Evolutionary conservation across 2,329 filamentous ascomycete genomes (phyloP), one percentile per base, ranked within the genome.

Genomic region (Falciphora oryzae): DNA sequence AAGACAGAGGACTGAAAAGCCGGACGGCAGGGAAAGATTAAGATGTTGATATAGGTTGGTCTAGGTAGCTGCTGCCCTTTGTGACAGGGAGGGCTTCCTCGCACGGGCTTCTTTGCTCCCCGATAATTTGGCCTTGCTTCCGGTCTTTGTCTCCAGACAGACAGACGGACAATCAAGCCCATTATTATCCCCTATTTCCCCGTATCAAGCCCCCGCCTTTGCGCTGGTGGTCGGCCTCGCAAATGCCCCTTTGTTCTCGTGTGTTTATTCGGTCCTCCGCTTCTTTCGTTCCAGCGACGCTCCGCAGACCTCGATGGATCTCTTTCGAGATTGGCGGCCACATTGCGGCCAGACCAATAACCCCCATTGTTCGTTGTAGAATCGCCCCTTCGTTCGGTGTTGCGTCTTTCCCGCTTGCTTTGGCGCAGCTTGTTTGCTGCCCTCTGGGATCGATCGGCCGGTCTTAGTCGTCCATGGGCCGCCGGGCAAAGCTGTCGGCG

Each of bases 401-500:
- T n/a, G 44, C 44, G 38, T 50, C 16, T 35, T 14, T 35, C 32
- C 13, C 32, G 32, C 13, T 35, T 14, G 32, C 29, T 38, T 22
- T 10, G 10, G 10, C 13, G 8, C 35, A 18, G 11, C 44, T 63
- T 18, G 44, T n/a, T 4, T 22, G 11, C 31, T 27, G 27, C 4
- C 7, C n/a, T 56, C 18, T 25, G n/a, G 25, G 56, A n/a, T n/a
- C 44, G 44, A 25, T 25, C 44, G 44, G 18, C 10, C 29, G 25
- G 8, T 25, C 6, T 59, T 28, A 29, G 11, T 28, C 35, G 22
- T 63, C 18, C 56, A 22, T 22, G 18, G 62, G 62, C 25, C 57
- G 62, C 25, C 44, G 29, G 5, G 57, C 44, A 14, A 70, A 68
- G 61, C 67, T 65, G 14, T 67, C 58, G 38, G 65, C 65, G 38